phyloP scores from a whole-genome alignment of 768 basidiomycete species.

The Tubosaeta sp. region DNA sequence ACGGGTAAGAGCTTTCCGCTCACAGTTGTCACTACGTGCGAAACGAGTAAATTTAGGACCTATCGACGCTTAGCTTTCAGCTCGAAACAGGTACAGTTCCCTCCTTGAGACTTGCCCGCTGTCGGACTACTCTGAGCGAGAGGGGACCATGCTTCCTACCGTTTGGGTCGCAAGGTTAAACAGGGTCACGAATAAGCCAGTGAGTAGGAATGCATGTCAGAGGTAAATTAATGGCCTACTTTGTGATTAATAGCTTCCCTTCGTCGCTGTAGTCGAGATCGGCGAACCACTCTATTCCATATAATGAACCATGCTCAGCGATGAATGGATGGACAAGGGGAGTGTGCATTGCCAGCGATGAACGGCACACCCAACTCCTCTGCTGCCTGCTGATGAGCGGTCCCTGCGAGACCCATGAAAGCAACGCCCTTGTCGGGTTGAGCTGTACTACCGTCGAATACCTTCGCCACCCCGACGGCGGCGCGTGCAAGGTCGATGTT shows the following conservation, averaged over 20 bases:
- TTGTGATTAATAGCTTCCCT: slow-evolving; percentile 58
- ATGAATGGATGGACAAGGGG: not conserved
- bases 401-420: slow-evolving; percentile 61
- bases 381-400: slow-evolving; percentile 55
- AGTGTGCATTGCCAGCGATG: slow-evolving; percentile 45
- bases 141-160: slow-evolving; percentile 50
- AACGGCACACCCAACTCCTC: slow-evolving; percentile 53
- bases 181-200: too few relatives aligned
- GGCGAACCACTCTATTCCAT: slow-evolving; percentile 48
- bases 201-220: too few relatives aligned
- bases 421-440: slow-evolving; percentile 34
- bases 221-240: slow-evolving; percentile 11
- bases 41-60: slow-evolving; percentile 37
- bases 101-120: not conserved
- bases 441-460: slow-evolving; percentile 35
- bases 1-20: slow-evolving; percentile 38
- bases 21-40: slow-evolving; percentile 46
- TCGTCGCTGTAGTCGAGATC: slow-evolving; percentile 57
- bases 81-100: not conserved
- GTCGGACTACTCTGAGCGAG: slow-evolving; percentile 8
- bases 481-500: slow-evolving; percentile 54
- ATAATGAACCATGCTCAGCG: not conserved
- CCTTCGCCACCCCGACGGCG: slow-evolving; percentile 47
- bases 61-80: not conserved
- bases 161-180: too few relatives aligned